phyloP scores from a whole-genome alignment of 768 basidiomycete species.

The Daedaleopsis sinensis region DNA sequence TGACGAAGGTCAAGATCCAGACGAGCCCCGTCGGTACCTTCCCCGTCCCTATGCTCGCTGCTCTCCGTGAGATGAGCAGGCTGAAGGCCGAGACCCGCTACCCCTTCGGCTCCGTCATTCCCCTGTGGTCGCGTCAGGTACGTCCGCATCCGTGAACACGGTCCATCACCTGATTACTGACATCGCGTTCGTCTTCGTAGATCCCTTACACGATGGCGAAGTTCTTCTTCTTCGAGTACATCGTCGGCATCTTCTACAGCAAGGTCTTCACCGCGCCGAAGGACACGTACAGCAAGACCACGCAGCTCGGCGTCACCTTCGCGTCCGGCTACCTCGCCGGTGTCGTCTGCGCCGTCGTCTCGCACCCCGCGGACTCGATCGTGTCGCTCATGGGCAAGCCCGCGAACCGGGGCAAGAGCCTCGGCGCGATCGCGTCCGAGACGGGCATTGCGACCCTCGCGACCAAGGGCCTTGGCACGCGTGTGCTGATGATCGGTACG shows the following conservation, averaged over 20 bases:
- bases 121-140: slow-evolving; percentile 88
- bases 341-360: slow-evolving; percentile 94
- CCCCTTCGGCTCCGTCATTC: slow-evolving; percentile 84
- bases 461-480: slow-evolving; percentile 86
- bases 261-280: slow-evolving; percentile 83
- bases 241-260: slow-evolving; percentile 85
- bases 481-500: slow-evolving; percentile 76
- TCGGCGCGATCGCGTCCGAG: slow-evolving; percentile 72
- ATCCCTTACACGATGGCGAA: slow-evolving; percentile 99
- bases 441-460: slow-evolving; percentile 65
- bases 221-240: slow-evolving; percentile 95
- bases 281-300: slow-evolving; percentile 75
- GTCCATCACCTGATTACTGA: neutral
- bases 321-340: slow-evolving; percentile 92
- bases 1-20: slow-evolving; percentile 92
- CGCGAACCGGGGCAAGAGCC: slow-evolving; percentile 78
- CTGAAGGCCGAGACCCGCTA: slow-evolving; percentile 74
- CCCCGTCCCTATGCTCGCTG: slow-evolving; percentile 74
- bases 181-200: slow-evolving; percentile 40
- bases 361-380: slow-evolving; percentile 93
- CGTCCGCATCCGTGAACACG: slow-evolving; percentile 13
- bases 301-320: slow-evolving; percentile 89
- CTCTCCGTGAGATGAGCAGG: slow-evolving; percentile 68
- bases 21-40: slow-evolving; percentile 76
- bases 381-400: slow-evolving; percentile 94